Conservation (phyloP, 495 filamentous ascomycete genomes). For the Lindgomyces ingoldianus region DNA sequence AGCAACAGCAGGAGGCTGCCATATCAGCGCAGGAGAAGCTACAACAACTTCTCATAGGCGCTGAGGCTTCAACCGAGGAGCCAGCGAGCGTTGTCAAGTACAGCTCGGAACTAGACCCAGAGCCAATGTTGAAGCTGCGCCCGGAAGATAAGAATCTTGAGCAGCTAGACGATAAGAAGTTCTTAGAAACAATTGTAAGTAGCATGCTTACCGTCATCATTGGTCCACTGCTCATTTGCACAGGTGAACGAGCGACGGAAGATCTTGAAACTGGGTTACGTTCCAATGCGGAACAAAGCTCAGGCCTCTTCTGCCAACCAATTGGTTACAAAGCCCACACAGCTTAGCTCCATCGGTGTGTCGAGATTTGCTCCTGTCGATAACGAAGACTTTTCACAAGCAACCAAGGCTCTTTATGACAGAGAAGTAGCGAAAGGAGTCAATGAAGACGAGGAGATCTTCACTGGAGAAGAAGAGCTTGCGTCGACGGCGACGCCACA, state of each 20-base stretch:
- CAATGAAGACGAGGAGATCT: conserved; percentile 93
- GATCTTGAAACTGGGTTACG: conserved; percentile 67
- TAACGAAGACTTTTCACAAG: conserved; percentile 87
- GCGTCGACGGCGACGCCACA: conserved; percentile 60
- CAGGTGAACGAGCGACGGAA: conserved; percentile 63
- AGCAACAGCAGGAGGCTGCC: conserved; percentile 72
- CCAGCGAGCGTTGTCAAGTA: conserved; percentile 6
- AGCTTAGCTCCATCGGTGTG: conserved; percentile 51
- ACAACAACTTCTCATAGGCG: conserved; percentile 38
- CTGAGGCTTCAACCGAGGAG: neutral
- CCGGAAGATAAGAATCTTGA: conserved; percentile 68
- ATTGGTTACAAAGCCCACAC: conserved; percentile 38
- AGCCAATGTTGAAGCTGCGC: conserved; percentile 68
- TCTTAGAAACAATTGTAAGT: conserved; percentile 61
- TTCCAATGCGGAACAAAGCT: conserved; percentile 57
- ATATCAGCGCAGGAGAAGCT: conserved; percentile 60
- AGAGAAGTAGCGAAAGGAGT: conserved; percentile 90
- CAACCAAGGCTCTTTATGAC: conserved; percentile 88
- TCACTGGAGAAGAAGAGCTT: conserved; percentile 85
- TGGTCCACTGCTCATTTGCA: neutral
- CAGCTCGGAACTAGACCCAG: conserved; percentile 59
- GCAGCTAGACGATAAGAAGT: conserved; percentile 61
- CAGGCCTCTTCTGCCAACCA: conserved; percentile 37
- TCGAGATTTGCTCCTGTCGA: conserved; percentile 73
- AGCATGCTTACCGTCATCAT: neutral